A percentile compares a stretch with the other conserved stretches of the same genome.
These are phyloP conservation scores for Vigna reflexopilosa DNA, from an alignment of 306 rosid genomes.

Conservation along the genomic window DNA sequence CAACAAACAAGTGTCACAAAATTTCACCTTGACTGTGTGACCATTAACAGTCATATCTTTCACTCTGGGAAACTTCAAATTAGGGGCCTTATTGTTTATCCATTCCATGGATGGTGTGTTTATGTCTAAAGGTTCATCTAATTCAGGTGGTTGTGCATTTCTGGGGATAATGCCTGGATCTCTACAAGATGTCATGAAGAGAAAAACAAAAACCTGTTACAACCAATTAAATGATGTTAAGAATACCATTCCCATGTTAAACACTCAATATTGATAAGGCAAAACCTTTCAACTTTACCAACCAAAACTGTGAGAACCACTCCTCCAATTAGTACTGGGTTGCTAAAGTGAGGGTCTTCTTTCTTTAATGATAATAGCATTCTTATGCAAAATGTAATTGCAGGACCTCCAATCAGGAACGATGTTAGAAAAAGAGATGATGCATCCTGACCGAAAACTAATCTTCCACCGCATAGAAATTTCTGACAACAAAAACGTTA, in stretches of 20 bases:
- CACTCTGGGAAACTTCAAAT: constrained; percentile 68
- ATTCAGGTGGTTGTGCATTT: constrained; percentile 67
- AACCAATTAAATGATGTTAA: constrained; percentile 41
- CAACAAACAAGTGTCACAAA: constrained; percentile 87
- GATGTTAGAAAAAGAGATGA: constrained; percentile 70
- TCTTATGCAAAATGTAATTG: constrained; percentile 76
- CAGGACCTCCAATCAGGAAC: constrained; percentile 84
- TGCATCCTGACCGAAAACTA: constrained; percentile 85
- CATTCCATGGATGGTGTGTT: constrained; percentile 67
- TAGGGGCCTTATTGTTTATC: constrained; percentile 57
- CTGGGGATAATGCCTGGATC: constrained; percentile 95
- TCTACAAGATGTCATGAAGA: constrained; percentile 84
- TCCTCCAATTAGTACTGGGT: constrained; percentile 67
- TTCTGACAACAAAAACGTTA: constrained; percentile 57
- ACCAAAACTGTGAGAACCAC: constrained; percentile 81
- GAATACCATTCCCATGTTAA: constrained; percentile 38
- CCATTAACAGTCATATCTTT: constrained; percentile 78
- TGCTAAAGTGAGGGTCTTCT: constrained; percentile 49
- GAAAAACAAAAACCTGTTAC: constrained; percentile 79
- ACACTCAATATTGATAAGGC: constrained; percentile 20
- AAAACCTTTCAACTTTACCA: constrained; percentile 56
- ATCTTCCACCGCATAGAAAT: constrained; percentile 86
- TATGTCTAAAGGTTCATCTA: constrained; percentile 52
- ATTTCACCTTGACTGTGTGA: constrained; percentile 76
- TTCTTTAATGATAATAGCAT: constrained; percentile 55